A percentile compares a stretch with the other conserved stretches of the same genome.
Conservation (phyloP, 1,284 basidiomycete species). For the Athelia psychrophila region DNA sequence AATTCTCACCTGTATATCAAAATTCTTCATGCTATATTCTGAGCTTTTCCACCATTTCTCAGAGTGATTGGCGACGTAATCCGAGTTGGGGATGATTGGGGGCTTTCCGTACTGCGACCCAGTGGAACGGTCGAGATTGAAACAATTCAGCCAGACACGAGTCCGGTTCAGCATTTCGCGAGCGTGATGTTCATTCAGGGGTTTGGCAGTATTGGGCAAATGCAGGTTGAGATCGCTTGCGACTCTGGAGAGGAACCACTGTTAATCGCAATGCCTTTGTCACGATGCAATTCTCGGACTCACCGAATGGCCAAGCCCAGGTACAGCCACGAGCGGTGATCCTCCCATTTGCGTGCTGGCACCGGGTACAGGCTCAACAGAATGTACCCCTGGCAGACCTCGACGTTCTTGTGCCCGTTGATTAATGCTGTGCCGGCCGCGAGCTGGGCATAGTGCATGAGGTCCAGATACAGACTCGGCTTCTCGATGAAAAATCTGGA, state of each 20-base stretch:
- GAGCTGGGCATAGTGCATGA: conserved; percentile 70
- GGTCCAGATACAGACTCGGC: conserved; percentile 60
- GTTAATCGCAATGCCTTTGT: neutral
- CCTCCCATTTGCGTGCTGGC: conserved; percentile 79
- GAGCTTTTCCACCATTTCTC: conserved; percentile 74
- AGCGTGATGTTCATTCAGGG: conserved; percentile 68
- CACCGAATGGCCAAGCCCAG: conserved; percentile 77
- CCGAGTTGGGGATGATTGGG: conserved; percentile 69
- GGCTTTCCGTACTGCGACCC: conserved; percentile 83
- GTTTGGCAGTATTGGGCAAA: conserved; percentile 65
- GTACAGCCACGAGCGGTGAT: conserved; percentile 80
- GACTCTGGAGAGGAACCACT: conserved; percentile 41
- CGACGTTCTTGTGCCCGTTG: conserved; percentile 71
- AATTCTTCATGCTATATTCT: conserved; percentile 61
- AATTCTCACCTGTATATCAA: conserved; percentile 41
- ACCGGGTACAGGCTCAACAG: conserved; percentile 78
- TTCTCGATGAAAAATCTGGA: conserved; percentile 68
- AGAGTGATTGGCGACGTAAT: conserved; percentile 74
- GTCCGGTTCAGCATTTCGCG: conserved; percentile 86
- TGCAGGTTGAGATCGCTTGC: conserved; percentile 85
- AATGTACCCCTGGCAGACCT: conserved; percentile 73
- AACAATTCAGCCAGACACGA: conserved; percentile 84
- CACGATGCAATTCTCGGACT: conserved; percentile 6
- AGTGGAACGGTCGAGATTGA: conserved; percentile 79
- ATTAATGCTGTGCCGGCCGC: conserved; percentile 73